Evolutionary conservation across 1,284 basidiomycete species (phyloP).

Genomic region (Malassezia yamatoensis): DNA sequence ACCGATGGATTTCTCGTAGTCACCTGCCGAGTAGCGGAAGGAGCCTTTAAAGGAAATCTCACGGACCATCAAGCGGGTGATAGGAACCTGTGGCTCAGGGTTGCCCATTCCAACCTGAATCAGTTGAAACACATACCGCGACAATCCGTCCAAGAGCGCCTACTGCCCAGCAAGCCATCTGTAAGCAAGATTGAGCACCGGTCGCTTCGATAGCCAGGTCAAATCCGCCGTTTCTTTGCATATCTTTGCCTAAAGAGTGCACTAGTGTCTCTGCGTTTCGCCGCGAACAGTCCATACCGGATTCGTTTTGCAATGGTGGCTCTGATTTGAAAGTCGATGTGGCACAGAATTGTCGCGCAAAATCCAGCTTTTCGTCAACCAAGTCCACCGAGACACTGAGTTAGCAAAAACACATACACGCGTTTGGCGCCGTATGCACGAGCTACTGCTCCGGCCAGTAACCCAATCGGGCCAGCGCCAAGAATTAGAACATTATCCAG

Average conservation of each 20-base stretch:
- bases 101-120: slow-evolving; percentile 55
- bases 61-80: slow-evolving; percentile 48
- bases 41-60: slow-evolving; percentile 50
- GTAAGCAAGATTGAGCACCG: slow-evolving; percentile 49
- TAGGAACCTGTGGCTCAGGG: slow-evolving; percentile 48
- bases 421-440: slow-evolving; percentile 55
- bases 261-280: slow-evolving; percentile 52
- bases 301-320: slow-evolving; percentile 31
- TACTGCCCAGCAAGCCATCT: slow-evolving; percentile 35
- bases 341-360: slow-evolving; percentile 78
- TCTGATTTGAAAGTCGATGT: slow-evolving; percentile 66
- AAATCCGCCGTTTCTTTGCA: slow-evolving; percentile 51
- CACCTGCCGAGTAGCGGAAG: slow-evolving; percentile 75
- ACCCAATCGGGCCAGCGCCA: slow-evolving; percentile 78
- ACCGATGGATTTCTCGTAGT: slow-evolving; percentile 55
- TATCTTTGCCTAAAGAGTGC: slow-evolving; percentile 49
- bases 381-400: slow-evolving; percentile 55
- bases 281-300: slow-evolving; percentile 49
- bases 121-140: slow-evolving; percentile 10
- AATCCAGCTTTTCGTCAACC: slow-evolving; percentile 66
- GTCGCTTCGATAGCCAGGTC: slow-evolving; percentile 58
- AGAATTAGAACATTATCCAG: slow-evolving; percentile 55
- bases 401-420: slow-evolving; percentile 29
- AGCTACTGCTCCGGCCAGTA: slow-evolving; percentile 83
- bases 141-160: slow-evolving; percentile 36